Conservation (phyloP, 768 basidiomycete species). For the Psilocybe subaeruginosa region DNA sequence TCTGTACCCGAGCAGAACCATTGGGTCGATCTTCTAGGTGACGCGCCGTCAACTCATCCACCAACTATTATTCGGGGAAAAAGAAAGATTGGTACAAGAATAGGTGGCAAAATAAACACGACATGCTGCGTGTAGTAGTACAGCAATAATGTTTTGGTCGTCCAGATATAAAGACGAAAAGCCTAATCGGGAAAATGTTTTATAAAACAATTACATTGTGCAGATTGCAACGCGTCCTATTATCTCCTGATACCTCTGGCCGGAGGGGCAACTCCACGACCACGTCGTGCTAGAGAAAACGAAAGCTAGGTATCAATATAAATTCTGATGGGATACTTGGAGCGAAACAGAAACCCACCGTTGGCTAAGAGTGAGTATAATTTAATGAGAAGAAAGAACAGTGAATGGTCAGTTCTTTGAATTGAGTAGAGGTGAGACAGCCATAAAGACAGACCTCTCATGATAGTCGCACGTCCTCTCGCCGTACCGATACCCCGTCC, state of each 20-base stretch:
- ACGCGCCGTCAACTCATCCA: not conserved
- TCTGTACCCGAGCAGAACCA: not conserved
- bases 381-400: conserved; percentile 21
- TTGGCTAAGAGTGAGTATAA: conserved; percentile 56
- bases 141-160: not conserved
- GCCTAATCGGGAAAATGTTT: not conserved
- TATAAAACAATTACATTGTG: not conserved
- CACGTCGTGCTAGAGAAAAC: conserved; percentile 70
- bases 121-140: not conserved
- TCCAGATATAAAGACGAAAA: not conserved
- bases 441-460: conserved; percentile 73
- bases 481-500: conserved; percentile 99
- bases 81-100: not conserved
- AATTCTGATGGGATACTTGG: conserved; percentile 16
- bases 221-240: conserved; percentile 24
- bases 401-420: conserved; percentile 16
- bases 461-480: conserved; percentile 97
- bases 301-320: not conserved
- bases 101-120: not conserved
- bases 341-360: conserved; percentile 49
- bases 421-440: conserved; percentile 6
- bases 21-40: not conserved
- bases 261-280: conserved; percentile 75
- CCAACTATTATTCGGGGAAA: not conserved
- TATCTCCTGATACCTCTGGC: conserved; percentile 83